phyloP scores from a whole-genome alignment of 75 land plant genomes.

The Azolla pinnata region DNA sequence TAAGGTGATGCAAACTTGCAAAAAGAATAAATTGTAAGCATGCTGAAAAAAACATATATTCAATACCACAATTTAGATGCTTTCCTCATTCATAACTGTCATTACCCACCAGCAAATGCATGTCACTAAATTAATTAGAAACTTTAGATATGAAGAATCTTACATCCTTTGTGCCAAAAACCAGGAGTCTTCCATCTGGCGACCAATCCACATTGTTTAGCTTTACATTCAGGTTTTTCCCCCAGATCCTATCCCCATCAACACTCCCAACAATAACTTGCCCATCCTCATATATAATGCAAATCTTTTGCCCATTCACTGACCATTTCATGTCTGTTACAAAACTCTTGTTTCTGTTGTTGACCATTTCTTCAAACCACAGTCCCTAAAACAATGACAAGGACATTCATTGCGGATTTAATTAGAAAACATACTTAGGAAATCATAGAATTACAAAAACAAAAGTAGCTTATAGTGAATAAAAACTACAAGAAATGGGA shows the following conservation, averaged over 20 bases:
- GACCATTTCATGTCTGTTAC: slow-evolving; percentile 35
- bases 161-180: slow-evolving; percentile 32
- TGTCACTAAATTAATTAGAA: no score
- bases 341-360: slow-evolving; percentile 29
- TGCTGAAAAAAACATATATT: no score
- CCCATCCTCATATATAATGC: slow-evolving; percentile 37
- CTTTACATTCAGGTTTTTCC: slow-evolving; percentile 18
- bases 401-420: not conserved
- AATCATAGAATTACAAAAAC: no score
- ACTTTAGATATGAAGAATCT: no score
- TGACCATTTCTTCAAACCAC: slow-evolving; percentile 44
- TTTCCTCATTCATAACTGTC: no score
- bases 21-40: no score
- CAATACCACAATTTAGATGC: no score
- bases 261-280: slow-evolving; percentile 34
- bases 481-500: no score
- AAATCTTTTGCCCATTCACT: slow-evolving; percentile 30
- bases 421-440: no score
- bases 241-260: slow-evolving; percentile 33
- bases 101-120: no score
- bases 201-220: slow-evolving; percentile 32
- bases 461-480: no score
- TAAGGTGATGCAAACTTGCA: no score
- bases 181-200: slow-evolving; percentile 26
- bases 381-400: slow-evolving; percentile 18